Conservation (phyloP, 768 basidiomycete genomes). For the Strobilomyces dryophilus region DNA sequence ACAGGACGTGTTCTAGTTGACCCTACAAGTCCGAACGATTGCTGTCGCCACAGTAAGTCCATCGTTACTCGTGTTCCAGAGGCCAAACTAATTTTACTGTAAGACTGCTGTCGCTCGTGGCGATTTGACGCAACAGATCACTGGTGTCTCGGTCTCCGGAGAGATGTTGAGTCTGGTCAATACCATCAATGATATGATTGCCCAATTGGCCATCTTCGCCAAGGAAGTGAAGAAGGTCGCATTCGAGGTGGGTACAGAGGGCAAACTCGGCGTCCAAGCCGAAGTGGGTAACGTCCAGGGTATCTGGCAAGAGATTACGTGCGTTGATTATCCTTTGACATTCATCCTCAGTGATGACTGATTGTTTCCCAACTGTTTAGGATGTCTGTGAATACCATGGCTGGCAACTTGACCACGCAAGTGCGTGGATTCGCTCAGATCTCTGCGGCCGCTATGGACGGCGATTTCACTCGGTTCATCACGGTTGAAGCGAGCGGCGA, state of each 20-base stretch:
- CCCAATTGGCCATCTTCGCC: constrained; percentile 64
- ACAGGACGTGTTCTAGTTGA: constrained; percentile 51
- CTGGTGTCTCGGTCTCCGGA: constrained; percentile 87
- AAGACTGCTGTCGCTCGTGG: constrained; percentile 91
- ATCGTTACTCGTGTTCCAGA: neutral
- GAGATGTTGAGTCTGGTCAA: constrained; percentile 96
- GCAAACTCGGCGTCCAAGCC: constrained; percentile 97
- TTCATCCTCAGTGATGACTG: neutral
- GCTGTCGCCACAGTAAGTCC: constrained; percentile 80
- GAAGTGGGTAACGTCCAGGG: constrained; percentile 97
- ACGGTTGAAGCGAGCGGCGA: constrained; percentile 98
- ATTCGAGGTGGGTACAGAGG: constrained; percentile 95
- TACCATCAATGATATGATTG: constrained; percentile 92
- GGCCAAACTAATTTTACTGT: constrained; percentile 9
- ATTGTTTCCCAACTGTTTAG: constrained; percentile 35
- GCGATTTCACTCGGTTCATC: constrained; percentile 98
- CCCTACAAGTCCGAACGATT: constrained; percentile 89
- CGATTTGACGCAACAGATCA: constrained; percentile 91
- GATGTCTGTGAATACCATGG: constrained; percentile 97
- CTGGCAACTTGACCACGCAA: constrained; percentile 93
- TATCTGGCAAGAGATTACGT: constrained; percentile 99
- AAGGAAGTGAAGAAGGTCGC: constrained; percentile 93
- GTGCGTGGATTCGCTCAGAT: constrained; percentile 99
- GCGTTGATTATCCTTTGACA: constrained; percentile 29
- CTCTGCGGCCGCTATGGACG: constrained; percentile 96